Conservation (phyloP, 192 early-diverging fungal genomes). For the Neocallimastix lanati region DNA sequence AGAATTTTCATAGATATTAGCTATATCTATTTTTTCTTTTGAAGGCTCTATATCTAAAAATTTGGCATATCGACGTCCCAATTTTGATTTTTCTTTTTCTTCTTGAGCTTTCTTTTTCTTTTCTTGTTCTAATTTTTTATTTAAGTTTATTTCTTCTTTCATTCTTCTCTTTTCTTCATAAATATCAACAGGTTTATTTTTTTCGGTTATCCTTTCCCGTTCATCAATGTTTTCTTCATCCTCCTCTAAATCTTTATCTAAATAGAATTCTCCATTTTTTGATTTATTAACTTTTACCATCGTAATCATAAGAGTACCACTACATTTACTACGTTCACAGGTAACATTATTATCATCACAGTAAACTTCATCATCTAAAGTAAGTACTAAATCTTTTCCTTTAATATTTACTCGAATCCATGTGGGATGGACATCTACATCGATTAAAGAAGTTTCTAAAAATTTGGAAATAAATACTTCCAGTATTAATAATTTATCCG, state of each 20-base stretch:
- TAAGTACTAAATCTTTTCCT: constrained; percentile 30
- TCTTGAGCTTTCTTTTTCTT: neutral
- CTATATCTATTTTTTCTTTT: neutral
- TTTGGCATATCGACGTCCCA: neutral
- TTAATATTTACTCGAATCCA: constrained; percentile 22
- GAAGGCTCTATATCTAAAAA: constrained; percentile 2
- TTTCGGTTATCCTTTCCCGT: neutral
- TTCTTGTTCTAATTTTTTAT: neutral
- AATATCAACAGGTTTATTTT: neutral
- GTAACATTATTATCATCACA: constrained; percentile 12
- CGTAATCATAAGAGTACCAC: constrained; percentile 22
- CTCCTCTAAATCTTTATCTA: neutral
- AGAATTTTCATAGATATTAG: neutral
- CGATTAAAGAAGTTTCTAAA: constrained; percentile 26
- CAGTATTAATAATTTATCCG: constrained; percentile 8
- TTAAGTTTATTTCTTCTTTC: constrained; percentile 1
- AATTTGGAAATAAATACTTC: constrained; percentile 25
- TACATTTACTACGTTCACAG: constrained; percentile 24
- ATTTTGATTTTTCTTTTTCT: neutral
- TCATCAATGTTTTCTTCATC: constrained; percentile 2
- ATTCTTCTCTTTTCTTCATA: neutral
- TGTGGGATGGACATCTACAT: constrained; percentile 20
- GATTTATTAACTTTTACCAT: constrained; percentile 13
- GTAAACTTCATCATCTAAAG: constrained; percentile 16
- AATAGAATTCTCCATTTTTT: neutral